Base-by-base conservation (phyloP, 2,329 filamentous ascomycete species). In the Rasamsonia emersonii region DNA sequence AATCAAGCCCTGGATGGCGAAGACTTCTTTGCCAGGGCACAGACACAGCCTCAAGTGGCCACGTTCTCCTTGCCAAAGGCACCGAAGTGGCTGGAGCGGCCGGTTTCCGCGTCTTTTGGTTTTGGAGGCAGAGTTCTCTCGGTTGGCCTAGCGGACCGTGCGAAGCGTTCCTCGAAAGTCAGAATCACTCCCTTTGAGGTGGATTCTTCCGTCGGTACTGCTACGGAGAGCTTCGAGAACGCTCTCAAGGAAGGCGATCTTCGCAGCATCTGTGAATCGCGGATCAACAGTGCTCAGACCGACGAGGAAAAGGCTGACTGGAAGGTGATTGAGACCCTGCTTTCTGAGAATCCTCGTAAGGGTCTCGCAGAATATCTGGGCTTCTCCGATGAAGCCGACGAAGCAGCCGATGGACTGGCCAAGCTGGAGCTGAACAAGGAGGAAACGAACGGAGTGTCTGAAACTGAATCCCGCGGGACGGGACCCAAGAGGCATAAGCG, bases 251-350 rank as follows among this genome's bases (percentile, higher is more conserved):
- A 76, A 35, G 88, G 86, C 15, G 77, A 96, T 51, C 64, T 98
- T 11, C 70, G 72, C 4, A 69, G 70, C 24, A 83, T 98, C 39
- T 95, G 88, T 53, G 78, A 88, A 50, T 71, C 78, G 14, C 83
- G 89, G 52, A 79, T 86, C 40, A 67, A 78, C 16, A 67, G 77
- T 39, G 81, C 88, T 11, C 78, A 77, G 50, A 84, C 77, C 0
- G 88, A 95, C 2, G 86, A 93, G 44, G 91, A 96, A 56, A 95
- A 86, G 67, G 82, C 84, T 3, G 89, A 96, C 58, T 98, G 91
- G 91, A 82, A 82, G 43, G 86, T 96, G 21, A 85, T 98, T 56
- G 79, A 91, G 58, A 91, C 86, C 2, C 62, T 98, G 39, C 81
- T 89, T 29, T 80, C 84, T 3, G 78, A 82, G 18, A 88, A 89